Evolutionary conservation across 164 flowering plant genomes (phyloP), one percentile per base, ranked within the genome.

Genomic region (Pachysandra terminalis): DNA sequence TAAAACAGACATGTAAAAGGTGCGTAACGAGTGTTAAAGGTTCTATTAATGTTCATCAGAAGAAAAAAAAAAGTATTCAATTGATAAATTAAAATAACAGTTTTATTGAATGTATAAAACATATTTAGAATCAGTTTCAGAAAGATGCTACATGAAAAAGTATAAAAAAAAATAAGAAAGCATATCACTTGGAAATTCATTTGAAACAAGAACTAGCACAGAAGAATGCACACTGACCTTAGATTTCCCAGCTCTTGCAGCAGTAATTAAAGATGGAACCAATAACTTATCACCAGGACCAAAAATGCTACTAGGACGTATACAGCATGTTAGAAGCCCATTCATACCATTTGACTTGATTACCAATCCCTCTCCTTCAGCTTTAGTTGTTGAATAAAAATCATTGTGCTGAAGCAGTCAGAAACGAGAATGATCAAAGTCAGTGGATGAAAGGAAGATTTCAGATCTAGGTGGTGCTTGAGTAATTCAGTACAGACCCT

Each of bases 281-380:
- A 95, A 73, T 78, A 95, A 78, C 78, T 56, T 87, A 79, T 95
- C 99, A 65, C 98, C 97, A 71, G 99, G 99, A 61, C 99, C 99
- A 82, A 95, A 95, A 73, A 95, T 89, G 74, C 97, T 83, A 81
- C 99, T 93, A 56, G 99, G 99, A 41, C 99, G 90, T 73, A 96
- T 86, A 77, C 96, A 84, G 75, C 99, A 96, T 9, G 99, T 96
- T 49, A 89, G 73, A 72, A 96, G 95, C 41, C 98, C 99, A 73
- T 83, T 78, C n/a, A 9, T 71, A 32, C 95, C 90, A 78, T 92
- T 96, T 61, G 97, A 61, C 78, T 89, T 88, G 49, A 89, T 64
- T 56, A 88, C 88, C 78, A 88, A 79, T 28, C 83, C 85, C 73
- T 96, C 99, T 75, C 95, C 99, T 81, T 93, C 86, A 58, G 98